phyloP scores from a whole-genome alignment of 768 basidiomycete genomes.

The Hericium rajendrae region DNA sequence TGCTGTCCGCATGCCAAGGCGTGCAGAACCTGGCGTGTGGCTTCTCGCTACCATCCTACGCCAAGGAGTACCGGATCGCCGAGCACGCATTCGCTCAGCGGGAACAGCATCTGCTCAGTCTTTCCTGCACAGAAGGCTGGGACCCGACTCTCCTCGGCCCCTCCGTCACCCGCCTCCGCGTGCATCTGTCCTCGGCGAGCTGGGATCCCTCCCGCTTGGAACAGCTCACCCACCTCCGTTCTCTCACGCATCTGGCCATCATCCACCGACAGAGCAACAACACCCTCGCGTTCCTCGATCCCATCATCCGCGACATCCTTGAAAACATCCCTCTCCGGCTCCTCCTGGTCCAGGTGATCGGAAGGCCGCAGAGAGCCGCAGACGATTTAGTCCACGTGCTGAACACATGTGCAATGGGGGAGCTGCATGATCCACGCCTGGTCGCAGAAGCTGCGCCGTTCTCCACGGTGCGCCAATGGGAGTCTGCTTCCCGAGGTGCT shows the following conservation, averaged over 20 bases:
- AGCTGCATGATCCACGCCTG: background rate
- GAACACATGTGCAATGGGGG: background rate
- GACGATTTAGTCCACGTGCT: background rate
- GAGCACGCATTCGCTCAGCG: background rate
- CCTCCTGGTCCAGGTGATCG: background rate
- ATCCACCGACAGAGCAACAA: background rate
- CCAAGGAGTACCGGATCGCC: constrained; percentile 2
- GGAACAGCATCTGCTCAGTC: background rate
- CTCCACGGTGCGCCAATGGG: background rate
- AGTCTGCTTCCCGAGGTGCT: background rate
- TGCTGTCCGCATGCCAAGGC: constrained; percentile 23
- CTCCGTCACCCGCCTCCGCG: background rate
- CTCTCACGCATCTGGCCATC: constrained; percentile 1
- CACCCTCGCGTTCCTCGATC: background rate
- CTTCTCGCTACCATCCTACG: constrained; percentile 24
- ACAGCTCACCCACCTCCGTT: background rate
- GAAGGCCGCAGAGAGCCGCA: background rate
- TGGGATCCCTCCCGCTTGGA: background rate
- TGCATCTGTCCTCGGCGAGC: constrained; percentile 1
- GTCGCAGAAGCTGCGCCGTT: background rate
- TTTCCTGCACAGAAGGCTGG: background rate
- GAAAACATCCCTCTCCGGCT: background rate
- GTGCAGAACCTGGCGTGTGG: constrained; percentile 27
- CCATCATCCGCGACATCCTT: background rate
- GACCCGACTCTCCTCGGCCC: background rate